Base-by-base conservation (phyloP, 2,329 filamentous ascomycete species). In the Penicillium sp. region DNA sequence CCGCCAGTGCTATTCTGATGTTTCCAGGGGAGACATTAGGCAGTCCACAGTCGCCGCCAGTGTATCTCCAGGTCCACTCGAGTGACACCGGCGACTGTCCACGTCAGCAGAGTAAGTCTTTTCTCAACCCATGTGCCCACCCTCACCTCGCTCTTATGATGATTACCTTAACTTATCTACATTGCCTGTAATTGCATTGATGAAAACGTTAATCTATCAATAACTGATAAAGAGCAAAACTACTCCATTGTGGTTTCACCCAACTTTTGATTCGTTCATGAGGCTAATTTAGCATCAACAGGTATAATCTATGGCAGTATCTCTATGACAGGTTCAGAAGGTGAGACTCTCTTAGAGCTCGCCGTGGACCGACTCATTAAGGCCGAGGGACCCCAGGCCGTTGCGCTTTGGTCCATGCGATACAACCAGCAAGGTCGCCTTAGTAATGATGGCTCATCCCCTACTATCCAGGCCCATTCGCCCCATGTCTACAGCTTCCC, bases 101-200 rank as follows among this genome's bases (percentile, higher is more conserved):
- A 26, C 64, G 76, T 61, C 87, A 89, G 77, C 92, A 98, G 86
- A 87, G 93, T 99, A 85, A 91, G 93, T 90, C 56, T 59, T 24
- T 55, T 43, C 59, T 45, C 56, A n/a, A 53, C 46, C 59, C 43
- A 57, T 57, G 62, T 39, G 37, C 37, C 33, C 48, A 35, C 22
- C 22, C 59, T 58, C 58, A 39, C 35, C 60, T 45, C 50, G 68
- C 73, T 82, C 83, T 82, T 72, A 89, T 92, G 93, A 97, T 98
- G 93, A 96, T 82, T 66, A 77, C 77, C 84, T 76, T 54, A 64
- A 71, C 93, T 98, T 98, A 98, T 97, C 93, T 97, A 98, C 93
- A 97, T 98, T 98, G 92, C 90, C 93, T 93, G 93, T 74, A 96
- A 89, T 79, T 80, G 76, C 83, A 84, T 89, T 96, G 93, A 96